These are phyloP conservation scores for Spironucleus salmonicida DNA, from an alignment of 208 protist genomes.

Conservation along the genomic window DNA sequence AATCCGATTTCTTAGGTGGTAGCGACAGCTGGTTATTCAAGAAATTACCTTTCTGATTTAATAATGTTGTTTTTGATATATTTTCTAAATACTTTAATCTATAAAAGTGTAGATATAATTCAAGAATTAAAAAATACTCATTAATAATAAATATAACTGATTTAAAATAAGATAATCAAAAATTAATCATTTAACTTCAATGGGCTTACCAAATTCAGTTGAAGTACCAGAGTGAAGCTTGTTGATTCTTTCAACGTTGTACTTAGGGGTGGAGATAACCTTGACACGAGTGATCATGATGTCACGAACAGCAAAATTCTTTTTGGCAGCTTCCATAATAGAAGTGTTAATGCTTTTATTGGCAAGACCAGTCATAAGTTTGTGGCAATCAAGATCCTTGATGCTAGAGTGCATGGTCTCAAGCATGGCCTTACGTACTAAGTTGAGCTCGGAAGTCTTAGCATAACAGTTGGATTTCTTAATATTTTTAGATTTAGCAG, in stretches of 20 bases:
- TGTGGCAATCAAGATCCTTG: conserved; percentile 58
- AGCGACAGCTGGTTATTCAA: conserved; percentile 54
- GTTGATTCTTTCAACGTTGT: neutral
- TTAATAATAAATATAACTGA: too few species aligned
- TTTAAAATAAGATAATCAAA: too few species aligned
- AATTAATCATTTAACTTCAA: too few species aligned
- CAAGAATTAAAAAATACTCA: too few species aligned
- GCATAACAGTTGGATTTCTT: conserved; percentile 86
- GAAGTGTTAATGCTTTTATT: neutral
- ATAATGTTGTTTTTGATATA: too few species aligned
- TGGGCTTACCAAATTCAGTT: too few species aligned
- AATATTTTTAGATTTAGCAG: conserved; percentile 70
- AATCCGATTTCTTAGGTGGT: conserved; percentile 37
- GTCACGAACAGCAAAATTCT: neutral
- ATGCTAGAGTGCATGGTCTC: conserved; percentile 67
- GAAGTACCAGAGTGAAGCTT: too few species aligned
- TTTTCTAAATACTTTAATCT: too few species aligned
- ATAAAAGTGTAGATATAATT: too few species aligned
- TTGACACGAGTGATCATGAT: conserved; percentile 17
- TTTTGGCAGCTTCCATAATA: neutral
- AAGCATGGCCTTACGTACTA: conserved; percentile 54
- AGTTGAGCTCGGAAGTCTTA: conserved; percentile 72
- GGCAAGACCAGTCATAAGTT: conserved; percentile 4
- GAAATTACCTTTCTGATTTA: conserved; percentile 51
- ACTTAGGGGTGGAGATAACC: neutral